Evolutionary conservation across 2,329 filamentous ascomycete genomes (phyloP), one percentile per base, ranked within the genome.

Genomic region (Aspergillus japonicus): DNA sequence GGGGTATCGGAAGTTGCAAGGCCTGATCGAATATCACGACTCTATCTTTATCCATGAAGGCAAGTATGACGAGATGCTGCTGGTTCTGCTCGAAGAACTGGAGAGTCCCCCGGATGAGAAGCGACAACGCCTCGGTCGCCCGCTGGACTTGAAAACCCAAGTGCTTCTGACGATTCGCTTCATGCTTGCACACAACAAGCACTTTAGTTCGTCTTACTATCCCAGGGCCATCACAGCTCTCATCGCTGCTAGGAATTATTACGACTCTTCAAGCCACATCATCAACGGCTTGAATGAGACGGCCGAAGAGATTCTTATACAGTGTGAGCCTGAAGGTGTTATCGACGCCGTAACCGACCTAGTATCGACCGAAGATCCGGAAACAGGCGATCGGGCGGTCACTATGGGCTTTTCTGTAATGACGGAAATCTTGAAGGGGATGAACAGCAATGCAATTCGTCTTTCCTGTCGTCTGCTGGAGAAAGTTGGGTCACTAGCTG

Each of bases 1-100:
- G 44, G 77, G 75, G 26, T 79, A 78, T 59, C 72, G 77, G 7
- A 78, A 78, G 59, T 63, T 80, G 5, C 77, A 80, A 59, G 70
- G 70, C 4, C 62, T 79, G 16, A 74, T 79, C 62, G 69, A 74
- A 58, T 72, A 71, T 50, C 74, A 77, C 26, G 69, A 74, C 26
- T 65, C 69, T 6, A 69, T 79, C 26, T 73, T 76, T 19, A 62
- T 68, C 21, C 70, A 75, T 31, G 71, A 73, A 44, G 64, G 65
- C 21, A 73, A 75, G 47, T 79, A 76, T 62, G 70, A 75, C 57
- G 67, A 73, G 31, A 67, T 78, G 60, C 61, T 80, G 2, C 53
- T 73, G 33, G 75, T 75, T 26, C 64, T 80, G 39, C 60, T 79
- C 24, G 67, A 68, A 11, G 73, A 75, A 47, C 64, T 80, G 14